Conservation (phyloP, 768 basidiomycete species). For the Strobilomyces confusus region DNA sequence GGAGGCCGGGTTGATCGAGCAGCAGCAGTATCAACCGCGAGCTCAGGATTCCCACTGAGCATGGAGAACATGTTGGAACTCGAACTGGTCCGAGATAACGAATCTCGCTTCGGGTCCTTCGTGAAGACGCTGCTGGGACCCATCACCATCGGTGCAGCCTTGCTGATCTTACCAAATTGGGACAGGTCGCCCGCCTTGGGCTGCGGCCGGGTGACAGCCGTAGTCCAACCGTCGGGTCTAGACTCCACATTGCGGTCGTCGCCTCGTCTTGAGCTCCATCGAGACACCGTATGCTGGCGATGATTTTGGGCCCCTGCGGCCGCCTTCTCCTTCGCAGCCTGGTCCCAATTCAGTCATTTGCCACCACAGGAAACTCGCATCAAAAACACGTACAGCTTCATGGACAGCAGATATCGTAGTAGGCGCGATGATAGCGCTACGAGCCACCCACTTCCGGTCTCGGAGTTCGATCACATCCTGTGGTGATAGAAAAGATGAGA, state of each 20-base stretch:
- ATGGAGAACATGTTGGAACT: slow-evolving; percentile 85
- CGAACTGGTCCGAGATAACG: slow-evolving; percentile 77
- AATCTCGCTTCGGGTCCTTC: slow-evolving; percentile 65
- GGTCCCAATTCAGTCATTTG: slow-evolving; percentile 7
- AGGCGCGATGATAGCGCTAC: slow-evolving; percentile 72
- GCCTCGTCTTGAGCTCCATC: slow-evolving; percentile 87
- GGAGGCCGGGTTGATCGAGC: slow-evolving; percentile 50
- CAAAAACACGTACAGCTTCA: slow-evolving; percentile 57
- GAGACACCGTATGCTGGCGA: slow-evolving; percentile 75
- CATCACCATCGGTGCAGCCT: slow-evolving; percentile 67
- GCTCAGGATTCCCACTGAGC: slow-evolving; percentile 63
- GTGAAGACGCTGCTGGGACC: slow-evolving; percentile 84
- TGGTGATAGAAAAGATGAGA: not conserved
- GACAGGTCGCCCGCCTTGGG: slow-evolving; percentile 83
- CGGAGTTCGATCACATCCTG: slow-evolving; percentile 92
- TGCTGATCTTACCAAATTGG: slow-evolving; percentile 83
- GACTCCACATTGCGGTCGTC: slow-evolving; percentile 61
- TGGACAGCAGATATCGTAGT: slow-evolving; percentile 88
- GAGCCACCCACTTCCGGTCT: slow-evolving; percentile 73
- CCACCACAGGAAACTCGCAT: not conserved
- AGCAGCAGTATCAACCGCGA: slow-evolving; percentile 45
- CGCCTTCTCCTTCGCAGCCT: slow-evolving; percentile 84
- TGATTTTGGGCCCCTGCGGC: slow-evolving; percentile 56
- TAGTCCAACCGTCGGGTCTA: slow-evolving; percentile 87
- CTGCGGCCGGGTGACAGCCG: slow-evolving; percentile 55